These are phyloP conservation scores for Diplodia mutila DNA, from an alignment of 2,329 filamentous ascomycete genomes.

Conservation along the genomic window DNA sequence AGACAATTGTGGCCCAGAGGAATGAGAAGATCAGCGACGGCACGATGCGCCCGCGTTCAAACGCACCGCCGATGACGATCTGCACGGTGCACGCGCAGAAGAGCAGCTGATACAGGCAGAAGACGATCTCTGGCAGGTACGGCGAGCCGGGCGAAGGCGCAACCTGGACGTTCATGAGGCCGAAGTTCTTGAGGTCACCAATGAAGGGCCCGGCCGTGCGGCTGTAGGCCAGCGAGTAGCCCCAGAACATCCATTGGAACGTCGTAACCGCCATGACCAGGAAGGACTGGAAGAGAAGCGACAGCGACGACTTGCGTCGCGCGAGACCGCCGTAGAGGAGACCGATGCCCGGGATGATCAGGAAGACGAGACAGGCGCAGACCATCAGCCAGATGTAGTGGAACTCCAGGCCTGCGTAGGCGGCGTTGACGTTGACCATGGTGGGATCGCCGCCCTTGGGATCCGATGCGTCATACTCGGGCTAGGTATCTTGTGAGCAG, in stretches of 20 bases:
- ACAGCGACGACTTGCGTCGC: slow-evolving; percentile 64
- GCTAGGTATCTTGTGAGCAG: slow-evolving; percentile 32
- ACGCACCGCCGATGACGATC: slow-evolving; percentile 67
- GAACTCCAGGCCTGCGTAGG: slow-evolving; percentile 63
- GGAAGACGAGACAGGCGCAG: slow-evolving; percentile 65
- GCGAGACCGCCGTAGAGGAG: slow-evolving; percentile 67
- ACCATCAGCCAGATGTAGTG: slow-evolving; percentile 64
- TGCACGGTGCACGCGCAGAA: slow-evolving; percentile 66
- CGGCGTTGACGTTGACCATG: slow-evolving; percentile 59
- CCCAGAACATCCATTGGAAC: slow-evolving; percentile 69
- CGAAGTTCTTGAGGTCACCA: slow-evolving; percentile 64
- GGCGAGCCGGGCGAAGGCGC: slow-evolving; percentile 63
- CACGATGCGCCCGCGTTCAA: slow-evolving; percentile 66
- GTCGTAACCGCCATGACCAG: slow-evolving; percentile 60
- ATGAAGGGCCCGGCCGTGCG: slow-evolving; percentile 65
- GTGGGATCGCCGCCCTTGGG: slow-evolving; percentile 61
- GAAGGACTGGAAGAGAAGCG: slow-evolving; percentile 65
- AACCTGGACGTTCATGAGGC: slow-evolving; percentile 62
- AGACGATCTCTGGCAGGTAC: slow-evolving; percentile 66
- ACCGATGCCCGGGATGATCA: slow-evolving; percentile 70
- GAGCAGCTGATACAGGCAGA: slow-evolving; percentile 67
- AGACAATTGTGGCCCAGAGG: slow-evolving; percentile 67
- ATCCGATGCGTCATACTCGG: slow-evolving; percentile 45
- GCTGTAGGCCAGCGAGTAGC: slow-evolving; percentile 66
- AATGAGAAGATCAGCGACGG: slow-evolving; percentile 67